These are phyloP conservation scores for Aegilops longissima DNA, from an alignment of 176 grass and related monocot genomes.

Conservation along the genomic window DNA sequence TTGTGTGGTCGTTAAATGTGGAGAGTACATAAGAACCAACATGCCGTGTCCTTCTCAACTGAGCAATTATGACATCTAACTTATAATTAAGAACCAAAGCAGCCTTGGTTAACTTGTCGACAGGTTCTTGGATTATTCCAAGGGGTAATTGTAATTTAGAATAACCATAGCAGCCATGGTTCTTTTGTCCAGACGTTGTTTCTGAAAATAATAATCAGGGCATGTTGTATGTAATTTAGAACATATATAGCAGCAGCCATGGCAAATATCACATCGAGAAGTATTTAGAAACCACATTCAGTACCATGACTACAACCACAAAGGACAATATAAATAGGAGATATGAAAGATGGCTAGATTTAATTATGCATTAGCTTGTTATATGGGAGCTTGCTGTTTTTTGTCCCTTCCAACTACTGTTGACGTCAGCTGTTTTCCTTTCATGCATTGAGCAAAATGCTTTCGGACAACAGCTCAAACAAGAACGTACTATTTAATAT, in stretches of 20 bases:
- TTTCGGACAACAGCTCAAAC: conserved; percentile 30
- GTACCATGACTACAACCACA: conserved; percentile 7
- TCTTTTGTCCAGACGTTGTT: conserved; percentile 13
- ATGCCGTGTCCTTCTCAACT: conserved; percentile 3
- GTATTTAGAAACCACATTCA: neutral
- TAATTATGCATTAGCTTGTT: neutral
- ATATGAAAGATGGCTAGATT: conserved; percentile 15
- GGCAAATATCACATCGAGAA: conserved; percentile 10
- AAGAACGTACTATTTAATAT: conserved; percentile 21
- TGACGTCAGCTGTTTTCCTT: conserved; percentile 39
- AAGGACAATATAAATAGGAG: conserved; percentile 14
- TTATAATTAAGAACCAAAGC: neutral
- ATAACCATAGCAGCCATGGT: neutral
- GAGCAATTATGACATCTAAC: conserved; percentile 6
- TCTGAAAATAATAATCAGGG: neutral
- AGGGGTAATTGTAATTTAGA: neutral
- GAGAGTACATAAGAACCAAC: conserved; percentile 17
- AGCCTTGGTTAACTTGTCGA: neutral
- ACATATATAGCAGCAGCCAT: neutral
- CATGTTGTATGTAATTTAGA: neutral
- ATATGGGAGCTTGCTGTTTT: neutral
- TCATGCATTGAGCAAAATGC: conserved; percentile 23
- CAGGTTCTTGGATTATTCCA: neutral
- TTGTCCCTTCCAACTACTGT: conserved; percentile 19
- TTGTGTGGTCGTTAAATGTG: conserved; percentile 34